Evolutionary conservation across 306 rosid genomes (phyloP).

Genomic region (Ziziphus jujuba): DNA sequence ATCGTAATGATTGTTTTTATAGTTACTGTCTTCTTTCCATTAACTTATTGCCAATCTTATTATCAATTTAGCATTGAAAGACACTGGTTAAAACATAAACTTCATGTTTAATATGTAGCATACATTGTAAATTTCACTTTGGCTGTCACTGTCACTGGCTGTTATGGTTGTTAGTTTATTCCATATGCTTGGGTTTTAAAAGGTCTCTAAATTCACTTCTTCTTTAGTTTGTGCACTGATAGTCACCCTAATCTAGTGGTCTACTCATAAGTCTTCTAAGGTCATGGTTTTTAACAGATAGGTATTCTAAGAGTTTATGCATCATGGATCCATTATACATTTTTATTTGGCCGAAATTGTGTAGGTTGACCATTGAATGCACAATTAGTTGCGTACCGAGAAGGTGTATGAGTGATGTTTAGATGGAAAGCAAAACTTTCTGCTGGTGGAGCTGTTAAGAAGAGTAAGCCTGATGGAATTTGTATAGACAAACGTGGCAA

Average conservation of each 20-base stretch:
- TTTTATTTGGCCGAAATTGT: constrained; percentile 15
- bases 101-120: no score
- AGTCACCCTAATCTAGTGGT: background rate
- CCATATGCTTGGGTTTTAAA: background rate
- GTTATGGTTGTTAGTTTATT: background rate
- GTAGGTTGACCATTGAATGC: constrained; percentile 36
- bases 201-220: no score
- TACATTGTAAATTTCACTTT: no score
- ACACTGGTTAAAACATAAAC: no score
- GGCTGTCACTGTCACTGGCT: background rate
- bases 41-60: no score
- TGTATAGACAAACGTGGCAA: constrained; percentile 78
- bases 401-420: constrained; percentile 23
- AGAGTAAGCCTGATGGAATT: constrained; percentile 63
- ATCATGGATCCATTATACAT: background rate
- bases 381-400: constrained; percentile 23
- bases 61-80: no score
- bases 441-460: constrained; percentile 47
- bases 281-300: background rate
- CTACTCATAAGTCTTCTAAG: background rate
- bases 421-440: constrained; percentile 50
- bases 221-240: no score
- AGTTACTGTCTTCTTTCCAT: no score
- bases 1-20: no score
- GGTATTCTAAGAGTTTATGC: background rate